Conservation (phyloP, 192 early-diverging fungal genomes). For the Dissophora ornata region DNA sequence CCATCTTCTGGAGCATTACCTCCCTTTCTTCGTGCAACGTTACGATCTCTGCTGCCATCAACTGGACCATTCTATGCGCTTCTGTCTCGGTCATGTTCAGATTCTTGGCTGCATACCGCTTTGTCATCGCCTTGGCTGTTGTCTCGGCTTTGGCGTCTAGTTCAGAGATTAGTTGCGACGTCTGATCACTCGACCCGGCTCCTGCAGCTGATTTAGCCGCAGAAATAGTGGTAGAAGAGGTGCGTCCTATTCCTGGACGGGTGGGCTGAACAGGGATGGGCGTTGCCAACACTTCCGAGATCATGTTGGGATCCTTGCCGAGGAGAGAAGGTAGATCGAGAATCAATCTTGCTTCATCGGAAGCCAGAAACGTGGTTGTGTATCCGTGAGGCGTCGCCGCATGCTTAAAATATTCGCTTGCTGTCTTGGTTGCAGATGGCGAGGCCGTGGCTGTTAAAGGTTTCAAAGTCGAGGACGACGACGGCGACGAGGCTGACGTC, state of each 20-base stretch:
- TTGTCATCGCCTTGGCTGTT: conserved; percentile 45
- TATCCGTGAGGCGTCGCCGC: background rate
- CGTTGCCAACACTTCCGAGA: conserved; percentile 13
- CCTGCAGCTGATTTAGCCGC: background rate
- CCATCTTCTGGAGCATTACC: conserved; percentile 23
- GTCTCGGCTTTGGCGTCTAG: conserved; percentile 20
- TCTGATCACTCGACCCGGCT: background rate
- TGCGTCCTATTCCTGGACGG: background rate
- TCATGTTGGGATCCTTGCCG: conserved; percentile 31
- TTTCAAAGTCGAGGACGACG: background rate
- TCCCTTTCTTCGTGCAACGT: conserved; percentile 29
- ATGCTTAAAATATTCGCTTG: background rate
- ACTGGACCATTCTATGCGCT: conserved; percentile 44
- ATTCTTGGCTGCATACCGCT: conserved; percentile 45
- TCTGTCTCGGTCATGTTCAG: conserved; percentile 52
- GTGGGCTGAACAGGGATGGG: conserved; percentile 5
- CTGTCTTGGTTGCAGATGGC: background rate
- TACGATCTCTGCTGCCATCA: conserved; percentile 44
- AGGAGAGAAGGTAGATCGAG: conserved; percentile 39
- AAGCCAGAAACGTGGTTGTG: conserved; percentile 19
- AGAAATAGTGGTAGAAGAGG: background rate
- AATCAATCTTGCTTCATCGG: conserved; percentile 35
- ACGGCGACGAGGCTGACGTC: too few species aligned
- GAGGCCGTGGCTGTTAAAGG: background rate
- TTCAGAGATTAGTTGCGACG: background rate